Conservation (phyloP, 371 early-diverging fungal genomes). For the Paraphysoderma sedebokerense region DNA sequence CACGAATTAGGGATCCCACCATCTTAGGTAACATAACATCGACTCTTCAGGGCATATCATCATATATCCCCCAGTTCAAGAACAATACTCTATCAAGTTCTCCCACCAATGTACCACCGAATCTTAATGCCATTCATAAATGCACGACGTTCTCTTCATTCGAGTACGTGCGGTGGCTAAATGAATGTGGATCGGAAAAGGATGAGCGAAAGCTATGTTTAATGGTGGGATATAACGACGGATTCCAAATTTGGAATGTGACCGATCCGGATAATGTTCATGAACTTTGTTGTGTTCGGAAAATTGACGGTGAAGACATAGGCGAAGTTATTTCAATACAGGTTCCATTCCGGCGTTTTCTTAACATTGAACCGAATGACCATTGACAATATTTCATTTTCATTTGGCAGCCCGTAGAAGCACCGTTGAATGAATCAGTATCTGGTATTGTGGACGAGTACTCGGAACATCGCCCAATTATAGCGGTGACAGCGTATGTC, state of each 20-base stretch:
- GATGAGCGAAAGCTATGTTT: too few species aligned
- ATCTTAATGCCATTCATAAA: too few species aligned
- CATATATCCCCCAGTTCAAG: too few species aligned
- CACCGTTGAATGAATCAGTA: conserved; percentile 7
- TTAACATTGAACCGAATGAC: conserved; percentile 1
- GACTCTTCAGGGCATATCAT: too few species aligned
- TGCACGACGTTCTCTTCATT: too few species aligned
- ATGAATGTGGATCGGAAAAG: too few species aligned
- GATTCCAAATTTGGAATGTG: conserved; percentile 69
- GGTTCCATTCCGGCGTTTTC: conserved; percentile 5
- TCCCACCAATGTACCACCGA: too few species aligned
- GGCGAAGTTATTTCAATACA: conserved; percentile 31
- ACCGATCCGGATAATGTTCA: conserved; percentile 45
- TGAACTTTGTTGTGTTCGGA: conserved; percentile 48
- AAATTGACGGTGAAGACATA: conserved; percentile 19
- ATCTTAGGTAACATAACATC: too few species aligned
- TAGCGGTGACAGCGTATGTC: conserved; percentile 25
- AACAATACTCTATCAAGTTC: too few species aligned
- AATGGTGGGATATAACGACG: conserved; percentile 52
- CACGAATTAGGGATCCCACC: too few species aligned
- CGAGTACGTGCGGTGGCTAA: too few species aligned
- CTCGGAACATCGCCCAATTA: conserved; percentile 7
- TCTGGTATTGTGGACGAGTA: neutral
- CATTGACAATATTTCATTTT: neutral
- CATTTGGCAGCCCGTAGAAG: conserved; percentile 7